Conservation (phyloP, 768 basidiomycete species). For the Agaricus blazei region DNA sequence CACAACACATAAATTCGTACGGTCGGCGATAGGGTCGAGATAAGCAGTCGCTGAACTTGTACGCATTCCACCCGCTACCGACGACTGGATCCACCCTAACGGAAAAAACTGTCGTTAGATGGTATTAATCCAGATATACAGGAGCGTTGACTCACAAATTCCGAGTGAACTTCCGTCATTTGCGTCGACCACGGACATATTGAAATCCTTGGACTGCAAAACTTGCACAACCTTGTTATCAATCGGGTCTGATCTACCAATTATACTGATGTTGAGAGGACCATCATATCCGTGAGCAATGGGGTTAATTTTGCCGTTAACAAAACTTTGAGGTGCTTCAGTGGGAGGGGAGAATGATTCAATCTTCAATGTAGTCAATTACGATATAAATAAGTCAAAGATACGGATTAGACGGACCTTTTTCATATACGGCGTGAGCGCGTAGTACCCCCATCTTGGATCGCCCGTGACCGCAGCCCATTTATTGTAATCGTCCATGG, state of each 20-base stretch:
- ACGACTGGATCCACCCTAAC: conserved; percentile 6
- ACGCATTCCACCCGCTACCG: conserved; percentile 9
- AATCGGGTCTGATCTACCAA: background rate
- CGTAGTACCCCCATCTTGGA: conserved; percentile 34
- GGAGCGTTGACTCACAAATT: background rate
- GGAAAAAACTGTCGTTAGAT: background rate
- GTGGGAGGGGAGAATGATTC: background rate
- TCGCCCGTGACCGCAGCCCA: conserved; percentile 42
- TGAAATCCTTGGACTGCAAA: background rate
- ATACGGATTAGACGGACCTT: conserved; percentile 12
- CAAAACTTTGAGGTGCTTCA: background rate
- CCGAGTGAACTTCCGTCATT: conserved; percentile 1
- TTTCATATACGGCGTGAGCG: conserved; percentile 18
- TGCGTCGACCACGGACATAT: background rate
- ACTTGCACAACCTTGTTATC: background rate
- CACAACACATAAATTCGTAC: conserved; percentile 30
- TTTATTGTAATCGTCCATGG: conserved; percentile 44
- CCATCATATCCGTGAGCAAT: background rate
- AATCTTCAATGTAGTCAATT: background rate
- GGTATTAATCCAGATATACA: background rate
- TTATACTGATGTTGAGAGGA: background rate
- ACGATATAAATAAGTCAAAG: background rate
- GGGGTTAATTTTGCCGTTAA: background rate
- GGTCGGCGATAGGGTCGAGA: conserved; percentile 20
- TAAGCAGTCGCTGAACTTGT: conserved; percentile 31